These are phyloP conservation scores for Tulasnella sp. DNA, from an alignment of 768 basidiomycete genomes.

Conservation along the genomic window DNA sequence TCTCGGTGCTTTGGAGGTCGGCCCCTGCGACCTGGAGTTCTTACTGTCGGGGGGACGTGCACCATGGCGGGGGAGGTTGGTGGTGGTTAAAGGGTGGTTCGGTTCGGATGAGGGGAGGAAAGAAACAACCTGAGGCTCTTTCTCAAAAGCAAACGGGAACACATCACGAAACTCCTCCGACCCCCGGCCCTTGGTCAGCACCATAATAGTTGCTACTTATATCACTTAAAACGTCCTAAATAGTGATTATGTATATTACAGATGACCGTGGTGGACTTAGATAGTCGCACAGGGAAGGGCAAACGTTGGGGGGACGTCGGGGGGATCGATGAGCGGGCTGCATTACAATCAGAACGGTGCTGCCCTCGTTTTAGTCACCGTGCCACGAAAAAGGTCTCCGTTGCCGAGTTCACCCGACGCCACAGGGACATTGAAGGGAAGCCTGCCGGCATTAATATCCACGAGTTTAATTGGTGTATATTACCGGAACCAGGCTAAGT, in stretches of 20 bases:
- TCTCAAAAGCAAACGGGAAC: background rate
- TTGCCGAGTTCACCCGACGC: background rate
- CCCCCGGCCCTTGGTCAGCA: background rate
- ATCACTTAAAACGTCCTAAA: background rate
- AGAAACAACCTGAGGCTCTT: background rate
- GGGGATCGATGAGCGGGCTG: background rate
- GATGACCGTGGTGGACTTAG: background rate
- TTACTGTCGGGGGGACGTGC: conserved; percentile 5
- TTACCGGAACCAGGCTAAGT: background rate
- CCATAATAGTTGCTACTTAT: background rate
- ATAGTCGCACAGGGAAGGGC: background rate
- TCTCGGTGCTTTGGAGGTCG: conserved; percentile 10
- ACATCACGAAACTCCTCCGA: conserved; percentile 4
- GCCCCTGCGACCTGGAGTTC: conserved; percentile 2
- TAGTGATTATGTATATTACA: background rate
- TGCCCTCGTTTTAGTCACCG: background rate
- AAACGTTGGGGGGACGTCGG: background rate
- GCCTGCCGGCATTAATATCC: background rate
- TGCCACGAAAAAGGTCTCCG: background rate
- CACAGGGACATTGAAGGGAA: background rate
- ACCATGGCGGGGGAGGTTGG: conserved; percentile 5
- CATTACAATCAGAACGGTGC: background rate
- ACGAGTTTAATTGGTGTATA: background rate
- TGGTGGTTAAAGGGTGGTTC: background rate
- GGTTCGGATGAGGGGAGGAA: conserved; percentile 1